A percentile compares a stretch with the other conserved stretches of the same genome.
Conservation (phyloP, 2,329 filamentous ascomycete species). For the Calonectria ilicicola region DNA sequence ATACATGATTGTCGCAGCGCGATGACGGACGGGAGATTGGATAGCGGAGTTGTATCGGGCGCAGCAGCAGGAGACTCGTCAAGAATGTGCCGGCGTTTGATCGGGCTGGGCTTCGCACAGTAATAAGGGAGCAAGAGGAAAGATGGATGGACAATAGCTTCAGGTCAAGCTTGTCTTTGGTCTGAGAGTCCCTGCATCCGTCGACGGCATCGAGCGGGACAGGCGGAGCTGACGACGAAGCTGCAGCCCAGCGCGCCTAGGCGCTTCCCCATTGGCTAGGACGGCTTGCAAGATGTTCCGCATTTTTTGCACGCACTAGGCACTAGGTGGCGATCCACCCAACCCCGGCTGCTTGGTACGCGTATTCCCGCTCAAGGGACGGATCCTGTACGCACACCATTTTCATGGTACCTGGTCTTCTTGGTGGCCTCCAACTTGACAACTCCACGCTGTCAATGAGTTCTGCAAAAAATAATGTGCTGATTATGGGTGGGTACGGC, state of each 20-base stretch:
- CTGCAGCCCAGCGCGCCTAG: background rate
- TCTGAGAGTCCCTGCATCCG: background rate
- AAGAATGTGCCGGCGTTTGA: background rate
- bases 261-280: background rate
- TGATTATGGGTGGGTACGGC: too few species aligned
- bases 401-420: too few species aligned
- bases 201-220: background rate
- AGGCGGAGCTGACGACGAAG: background rate
- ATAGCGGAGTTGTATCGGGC: background rate
- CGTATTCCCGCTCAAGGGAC: background rate
- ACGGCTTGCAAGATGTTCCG: background rate
- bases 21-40: background rate
- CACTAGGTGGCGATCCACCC: background rate
- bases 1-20: slow-evolving; percentile 28
- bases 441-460: too few species aligned
- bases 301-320: background rate
- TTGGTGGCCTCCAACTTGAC: too few species aligned
- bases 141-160: background rate
- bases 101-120: background rate
- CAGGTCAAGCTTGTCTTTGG: background rate
- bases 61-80: background rate
- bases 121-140: background rate
- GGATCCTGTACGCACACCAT: too few species aligned
- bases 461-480: too few species aligned
- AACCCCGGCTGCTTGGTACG: background rate